Evolutionary conservation across 352 stramenopile genomes (phyloP).

Genomic region (Globisporangium rhizosaccharum): DNA sequence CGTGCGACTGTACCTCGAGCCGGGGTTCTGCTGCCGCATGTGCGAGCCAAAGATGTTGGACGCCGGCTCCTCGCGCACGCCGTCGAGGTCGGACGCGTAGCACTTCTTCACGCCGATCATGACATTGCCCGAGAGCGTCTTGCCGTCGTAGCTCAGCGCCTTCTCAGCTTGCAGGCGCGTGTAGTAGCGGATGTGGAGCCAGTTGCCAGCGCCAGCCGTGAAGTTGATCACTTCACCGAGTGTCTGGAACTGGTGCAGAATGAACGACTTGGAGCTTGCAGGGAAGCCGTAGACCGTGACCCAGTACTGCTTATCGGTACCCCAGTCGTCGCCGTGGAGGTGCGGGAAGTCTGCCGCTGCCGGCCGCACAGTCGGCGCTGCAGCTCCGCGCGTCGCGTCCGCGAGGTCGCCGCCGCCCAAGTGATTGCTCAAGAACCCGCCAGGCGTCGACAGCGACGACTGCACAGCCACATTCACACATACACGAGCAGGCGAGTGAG

Average conservation of each 20-base stretch:
- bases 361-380: background rate
- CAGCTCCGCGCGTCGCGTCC: slow-evolving; percentile 10
- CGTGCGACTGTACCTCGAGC: slow-evolving; percentile 19
- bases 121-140: slow-evolving; percentile 49
- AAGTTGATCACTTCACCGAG: slow-evolving; percentile 73
- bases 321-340: slow-evolving; percentile 66
- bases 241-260: slow-evolving; percentile 73
- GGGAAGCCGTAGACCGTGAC: slow-evolving; percentile 79
- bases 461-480: slow-evolving; percentile 1
- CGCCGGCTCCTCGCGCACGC: slow-evolving; percentile 42
- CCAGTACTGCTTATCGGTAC: slow-evolving; percentile 79
- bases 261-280: slow-evolving; percentile 47
- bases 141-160: slow-evolving; percentile 64
- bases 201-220: slow-evolving; percentile 62
- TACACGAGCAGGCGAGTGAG: background rate
- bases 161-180: slow-evolving; percentile 79
- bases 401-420: slow-evolving; percentile 21
- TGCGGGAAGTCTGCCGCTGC: slow-evolving; percentile 33
- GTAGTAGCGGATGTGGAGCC: slow-evolving; percentile 76
- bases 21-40: slow-evolving; percentile 35
- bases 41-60: slow-evolving; percentile 49
- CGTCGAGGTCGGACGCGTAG: slow-evolving; percentile 58
- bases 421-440: slow-evolving; percentile 33
- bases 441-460: slow-evolving; percentile 42
- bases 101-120: slow-evolving; percentile 86